Percentiles rank a stretch among this genome's conserved stretches.
These are phyloP conservation scores for Jacaranda mimosifolia DNA, from an alignment of 257 asterid genomes.

Conservation along the genomic window DNA sequence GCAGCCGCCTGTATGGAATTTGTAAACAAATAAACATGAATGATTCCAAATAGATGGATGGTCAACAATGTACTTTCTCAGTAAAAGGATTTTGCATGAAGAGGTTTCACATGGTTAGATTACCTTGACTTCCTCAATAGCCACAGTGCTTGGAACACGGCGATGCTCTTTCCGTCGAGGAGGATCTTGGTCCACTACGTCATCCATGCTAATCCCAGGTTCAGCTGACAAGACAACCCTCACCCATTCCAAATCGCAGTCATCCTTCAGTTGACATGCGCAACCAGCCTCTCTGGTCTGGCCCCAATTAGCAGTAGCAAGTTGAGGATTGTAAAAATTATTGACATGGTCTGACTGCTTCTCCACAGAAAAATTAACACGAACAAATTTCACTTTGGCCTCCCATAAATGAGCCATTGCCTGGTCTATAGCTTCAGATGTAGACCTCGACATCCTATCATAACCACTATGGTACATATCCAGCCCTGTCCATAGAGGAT, in stretches of 20 bases:
- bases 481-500: conserved; percentile 85
- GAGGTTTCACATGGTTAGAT: conserved; percentile 26
- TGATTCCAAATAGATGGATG: conserved; percentile 26
- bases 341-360: conserved; percentile 31
- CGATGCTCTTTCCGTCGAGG: conserved; percentile 95
- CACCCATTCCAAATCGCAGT: conserved; percentile 55
- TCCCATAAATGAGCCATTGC: conserved; percentile 97
- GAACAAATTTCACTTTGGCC: conserved; percentile 75
- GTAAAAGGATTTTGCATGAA: conserved; percentile 12
- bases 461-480: conserved; percentile 79
- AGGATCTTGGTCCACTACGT: conserved; percentile 89
- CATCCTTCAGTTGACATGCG: conserved; percentile 54
- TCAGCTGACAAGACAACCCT: conserved; percentile 75
- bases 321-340: conserved; percentile 20
- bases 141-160: conserved; percentile 98
- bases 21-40: conserved; percentile 17
- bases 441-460: conserved; percentile 89
- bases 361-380: conserved; percentile 76
- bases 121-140: conserved; percentile 99
- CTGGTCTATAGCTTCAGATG: conserved; percentile 98
- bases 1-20: conserved; percentile 83
- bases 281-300: conserved; percentile 53
- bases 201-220: conserved; percentile 97
- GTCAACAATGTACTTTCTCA: conserved; percentile 12
- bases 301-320: conserved; percentile 45